Base-by-base conservation (phyloP, 2,329 filamentous ascomycete genomes). In the Fusarium cicatricum region DNA sequence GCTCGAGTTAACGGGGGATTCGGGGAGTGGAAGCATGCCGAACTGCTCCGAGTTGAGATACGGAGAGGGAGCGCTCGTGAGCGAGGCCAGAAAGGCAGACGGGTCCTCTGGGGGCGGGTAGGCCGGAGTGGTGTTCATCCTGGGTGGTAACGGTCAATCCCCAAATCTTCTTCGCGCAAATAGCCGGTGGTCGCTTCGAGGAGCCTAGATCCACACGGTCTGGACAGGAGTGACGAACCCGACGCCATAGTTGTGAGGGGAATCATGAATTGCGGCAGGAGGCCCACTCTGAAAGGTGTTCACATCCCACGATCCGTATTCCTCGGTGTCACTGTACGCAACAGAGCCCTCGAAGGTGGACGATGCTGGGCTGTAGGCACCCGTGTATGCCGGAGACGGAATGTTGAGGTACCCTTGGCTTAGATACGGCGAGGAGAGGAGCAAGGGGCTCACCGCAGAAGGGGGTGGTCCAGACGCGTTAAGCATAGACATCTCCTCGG, bases 201-300 rank as follows among this genome's bases (percentile, higher is more conserved):
- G 64, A 70, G 72, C 74, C 77, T 83, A 85, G 76, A 81, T 84
- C 83, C 82, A 85, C 78, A 85, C 78, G 74, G 82, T 77, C 77
- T 85, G 82, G 76, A 82, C 78, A 80, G 83, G 83, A 84, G 81
- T 79, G 77, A 86, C 83, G 80, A 85, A 86, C 83, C 83, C 83
- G 69, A 75, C 70, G 77, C 74, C 74, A 67, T 73, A 76, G 71
- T 69, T 74, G 72, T 78, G 72, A 67, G 72, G 67, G 48, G 72
- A 71, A 67, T 75, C 80, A 74, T 74, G 78, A 71, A 80, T 73
- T 69, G 77, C 75, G 64, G 78, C 75, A 56, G 78, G 77, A 71
- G 78, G 77, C 61, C 77, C 74, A 64, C 77, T 68, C 74, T 80
- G 65, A 72, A 74, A 72, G 67, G 68, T 70, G 56, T 67, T 70